Evolutionary conservation across 805 yeast species (phyloP), one percentile per base, ranked within the genome.

Genomic region (Debaryomyces prosopidis): DNA sequence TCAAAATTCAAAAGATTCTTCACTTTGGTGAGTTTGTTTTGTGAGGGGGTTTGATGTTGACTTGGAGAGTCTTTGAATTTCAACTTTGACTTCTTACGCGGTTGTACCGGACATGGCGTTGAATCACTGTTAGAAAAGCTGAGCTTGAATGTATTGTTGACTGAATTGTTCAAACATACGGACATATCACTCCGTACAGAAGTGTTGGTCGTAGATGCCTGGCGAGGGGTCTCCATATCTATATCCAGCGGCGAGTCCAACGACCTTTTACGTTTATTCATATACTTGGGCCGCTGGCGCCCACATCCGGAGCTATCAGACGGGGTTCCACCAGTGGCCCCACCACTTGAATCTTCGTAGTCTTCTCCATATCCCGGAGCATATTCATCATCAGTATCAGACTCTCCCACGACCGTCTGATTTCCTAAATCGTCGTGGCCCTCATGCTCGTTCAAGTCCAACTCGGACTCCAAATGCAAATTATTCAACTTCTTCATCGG

Each of bases 41-140:
- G 42, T 17, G 47, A 47, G 20, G 51, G 51, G 3, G 51, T 39
- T 10, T 31, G 16, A n/a, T 47, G 41, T 14, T 17, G 16, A 15
- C 43, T 19, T 2, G 27, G 39, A 36, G 43, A 35, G 26, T 31
- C 52, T 44, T 63, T 65, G 40, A 63, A 59, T 43, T 63, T 65
- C 39, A 63, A 58, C 48, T 60, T 62, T 31, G 67, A 47, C 43
- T 58, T 63, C 54, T 70, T 71, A n/a, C 73, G 54, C 5, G 76
- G 73, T 37, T 70, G 71, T 2, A 60, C 51, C 2, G 77, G 77
- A 46, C 77, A 71, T 9, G 77, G 77, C 3, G 77, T 71, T 9
- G 74, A 67, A 53, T 71, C 73, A 14, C 69, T 63, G n/a, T 57
- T 59, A 19, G 68, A 60, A 36, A 65, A 63, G 46, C 69, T 63